A percentile compares a stretch with the other conserved stretches of the same genome.
phyloP scores from a whole-genome alignment of 208 protist species.

The Acanthamoeba healyi region DNA sequence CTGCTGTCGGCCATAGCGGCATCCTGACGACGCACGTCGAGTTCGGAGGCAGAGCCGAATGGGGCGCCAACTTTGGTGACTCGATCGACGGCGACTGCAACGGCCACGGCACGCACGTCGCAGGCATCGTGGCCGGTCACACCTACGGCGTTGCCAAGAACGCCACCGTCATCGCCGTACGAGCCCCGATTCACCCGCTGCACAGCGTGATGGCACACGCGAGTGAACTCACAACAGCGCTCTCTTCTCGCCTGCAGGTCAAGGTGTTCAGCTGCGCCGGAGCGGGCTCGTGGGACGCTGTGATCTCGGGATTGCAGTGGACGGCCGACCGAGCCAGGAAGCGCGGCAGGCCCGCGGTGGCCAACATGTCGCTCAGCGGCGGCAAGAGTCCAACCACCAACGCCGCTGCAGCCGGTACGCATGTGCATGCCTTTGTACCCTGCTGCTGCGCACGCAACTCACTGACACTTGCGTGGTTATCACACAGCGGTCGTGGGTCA shows the following conservation, averaged over 20 bases:
- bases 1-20: too few species aligned
- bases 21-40: slow-evolving; percentile 39
- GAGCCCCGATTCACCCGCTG: too few species aligned
- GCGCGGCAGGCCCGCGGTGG: slow-evolving; percentile 18
- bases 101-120: slow-evolving; percentile 79
- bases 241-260: slow-evolving; percentile 33
- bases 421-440: not conserved
- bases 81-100: slow-evolving; percentile 43
- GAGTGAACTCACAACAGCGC: too few species aligned
- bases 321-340: slow-evolving; percentile 37
- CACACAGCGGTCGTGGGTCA: slow-evolving; percentile 10
- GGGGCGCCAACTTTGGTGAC: slow-evolving; percentile 70
- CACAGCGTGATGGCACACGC: too few species aligned
- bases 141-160: slow-evolving; percentile 74
- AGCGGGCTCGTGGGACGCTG: slow-evolving; percentile 14
- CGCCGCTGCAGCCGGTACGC: slow-evolving; percentile 54
- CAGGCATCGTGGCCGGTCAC: slow-evolving; percentile 57
- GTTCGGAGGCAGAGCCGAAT: slow-evolving; percentile 58
- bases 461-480: too few species aligned
- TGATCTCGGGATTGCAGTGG: slow-evolving; percentile 76
- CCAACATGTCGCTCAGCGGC: slow-evolving; percentile 79
- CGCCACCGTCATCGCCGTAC: slow-evolving; percentile 66
- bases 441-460: not conserved
- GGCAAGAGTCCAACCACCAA: slow-evolving; percentile 69
- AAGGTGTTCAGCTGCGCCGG: slow-evolving; percentile 74